Evolutionary conservation across 768 basidiomycete genomes (phyloP), one percentile per base, ranked within the genome.

Genomic region (Paxillus rubicundulus): DNA sequence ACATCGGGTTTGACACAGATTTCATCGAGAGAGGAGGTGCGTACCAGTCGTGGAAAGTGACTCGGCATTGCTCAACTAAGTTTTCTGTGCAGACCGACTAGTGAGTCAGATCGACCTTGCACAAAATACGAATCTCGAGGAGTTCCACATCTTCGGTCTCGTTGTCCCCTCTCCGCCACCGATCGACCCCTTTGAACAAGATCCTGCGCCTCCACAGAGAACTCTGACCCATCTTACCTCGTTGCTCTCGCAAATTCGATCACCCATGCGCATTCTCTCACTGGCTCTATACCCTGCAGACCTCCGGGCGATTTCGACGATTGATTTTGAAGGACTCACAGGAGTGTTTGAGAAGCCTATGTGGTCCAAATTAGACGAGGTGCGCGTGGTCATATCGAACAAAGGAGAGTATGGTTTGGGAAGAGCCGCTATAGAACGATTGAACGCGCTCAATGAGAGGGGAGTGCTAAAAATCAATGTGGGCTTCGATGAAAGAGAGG

Each of bases 131-230:
- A 54, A 47, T 40, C 56, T 69, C 24, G 59, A 59, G 45, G 69
- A 67, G 49, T 52, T 67, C 37, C 69, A 71, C 50, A 56, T 69
- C 24, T 71, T 71, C 50, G 67, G 65, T 6, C 62, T 69, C 9
- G 60, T 69, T 13, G 59, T 70, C 41, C 67, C 65, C 17, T 65
- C 69, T 27, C 67, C 65, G 38, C 62, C 69, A 6, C 64, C 50
- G 2, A 43, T 32, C 17, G 61, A 65, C 47, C 59, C 62, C 27
- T 64, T 60, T n/a, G 62, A 49, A 4, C 51, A 58, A 21, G 57
- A 54, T 5, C 44, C 51, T 18, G 30, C 30, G n/a, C 24, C 55
- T 8, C 56, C 45, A 2, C 55, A 36, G 17, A 50, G 50, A 43
- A 54, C 55, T 45, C 57, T 69, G 3, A 59, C 53, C 30, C 59